phyloP scores from a whole-genome alignment of 2,329 filamentous ascomycete genomes.

The Penicillium sp. region DNA sequence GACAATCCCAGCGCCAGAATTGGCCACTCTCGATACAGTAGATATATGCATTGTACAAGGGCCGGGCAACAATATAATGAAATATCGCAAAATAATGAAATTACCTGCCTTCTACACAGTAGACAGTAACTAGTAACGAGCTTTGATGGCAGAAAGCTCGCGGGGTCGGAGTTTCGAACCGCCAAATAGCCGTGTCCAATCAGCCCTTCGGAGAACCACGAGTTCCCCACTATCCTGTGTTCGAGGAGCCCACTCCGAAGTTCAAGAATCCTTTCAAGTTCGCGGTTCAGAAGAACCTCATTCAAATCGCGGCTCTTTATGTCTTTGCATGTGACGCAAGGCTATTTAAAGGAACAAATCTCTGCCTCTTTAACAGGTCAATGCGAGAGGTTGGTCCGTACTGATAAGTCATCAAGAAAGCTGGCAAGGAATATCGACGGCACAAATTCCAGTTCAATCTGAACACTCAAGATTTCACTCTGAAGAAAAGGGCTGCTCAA shows the following conservation, averaged over 20 bases:
- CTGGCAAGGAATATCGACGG: no score
- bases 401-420: no score
- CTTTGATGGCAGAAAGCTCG: not conserved
- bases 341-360: not conserved
- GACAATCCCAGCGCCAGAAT: no score
- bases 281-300: conserved; percentile 2
- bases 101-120: not conserved
- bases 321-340: conserved; percentile 1
- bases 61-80: no score
- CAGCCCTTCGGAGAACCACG: conserved; percentile 1
- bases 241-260: not conserved
- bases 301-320: not conserved
- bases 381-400: no score
- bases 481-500: no score
- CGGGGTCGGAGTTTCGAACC: not conserved
- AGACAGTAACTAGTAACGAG: not conserved
- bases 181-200: conserved; percentile 3
- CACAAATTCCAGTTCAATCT: no score
- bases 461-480: no score
- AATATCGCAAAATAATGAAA: not conserved
- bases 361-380: not conserved
- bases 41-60: no score
- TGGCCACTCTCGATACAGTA: no score
- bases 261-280: conserved; percentile 1
- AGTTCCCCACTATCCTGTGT: not conserved